These are phyloP conservation scores for Beta vulgaris DNA, from an alignment of 148 eudicot species.

Conservation along the genomic window DNA sequence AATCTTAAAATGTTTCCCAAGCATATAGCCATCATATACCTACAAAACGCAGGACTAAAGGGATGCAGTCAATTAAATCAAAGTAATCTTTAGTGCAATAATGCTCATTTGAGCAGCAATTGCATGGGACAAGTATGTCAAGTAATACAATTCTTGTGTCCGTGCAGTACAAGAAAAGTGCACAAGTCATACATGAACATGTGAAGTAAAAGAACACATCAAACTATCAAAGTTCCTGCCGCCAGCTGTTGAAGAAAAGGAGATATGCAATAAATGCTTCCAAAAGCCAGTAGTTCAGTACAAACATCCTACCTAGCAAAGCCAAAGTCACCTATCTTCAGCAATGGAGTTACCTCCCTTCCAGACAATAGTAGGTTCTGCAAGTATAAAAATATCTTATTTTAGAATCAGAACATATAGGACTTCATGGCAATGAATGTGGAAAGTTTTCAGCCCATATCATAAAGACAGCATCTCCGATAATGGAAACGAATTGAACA, in stretches of 20 bases:
- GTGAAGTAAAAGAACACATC: background rate
- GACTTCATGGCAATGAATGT: background rate
- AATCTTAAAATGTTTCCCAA: no score
- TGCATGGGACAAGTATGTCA: background rate
- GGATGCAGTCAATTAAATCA: no score
- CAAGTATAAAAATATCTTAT: conserved; percentile 16
- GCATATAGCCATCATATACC: no score
- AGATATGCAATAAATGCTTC: background rate
- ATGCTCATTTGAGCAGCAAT: background rate
- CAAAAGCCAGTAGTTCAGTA: background rate
- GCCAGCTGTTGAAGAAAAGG: background rate
- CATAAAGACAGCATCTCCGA: background rate
- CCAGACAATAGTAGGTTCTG: conserved; percentile 51
- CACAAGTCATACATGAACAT: background rate
- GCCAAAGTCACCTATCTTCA: conserved; percentile 64
- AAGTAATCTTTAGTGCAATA: background rate
- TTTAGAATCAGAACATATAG: background rate
- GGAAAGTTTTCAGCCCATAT: background rate
- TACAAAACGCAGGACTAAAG: no score
- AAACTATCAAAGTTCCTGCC: background rate
- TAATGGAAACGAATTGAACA: background rate
- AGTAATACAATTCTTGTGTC: background rate
- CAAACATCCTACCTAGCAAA: conserved; percentile 48
- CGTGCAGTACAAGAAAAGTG: conserved; percentile 1
- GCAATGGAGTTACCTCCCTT: conserved; percentile 40